Conservation (phyloP, 768 basidiomycete species). For the Jaapia argillacea region DNA sequence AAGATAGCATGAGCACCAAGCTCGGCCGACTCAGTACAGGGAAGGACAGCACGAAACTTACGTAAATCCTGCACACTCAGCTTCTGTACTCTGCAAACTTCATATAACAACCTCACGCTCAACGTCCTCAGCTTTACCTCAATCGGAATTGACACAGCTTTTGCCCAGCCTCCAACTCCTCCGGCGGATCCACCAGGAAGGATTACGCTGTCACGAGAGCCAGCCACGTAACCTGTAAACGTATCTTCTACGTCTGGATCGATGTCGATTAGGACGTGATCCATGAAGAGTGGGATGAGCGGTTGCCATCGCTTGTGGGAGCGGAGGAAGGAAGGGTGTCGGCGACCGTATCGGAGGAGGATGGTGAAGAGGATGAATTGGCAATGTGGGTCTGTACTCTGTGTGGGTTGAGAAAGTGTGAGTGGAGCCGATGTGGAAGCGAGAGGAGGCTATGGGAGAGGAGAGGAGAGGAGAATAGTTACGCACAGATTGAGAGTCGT, state of each 20-base stretch:
- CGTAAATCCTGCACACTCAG: constrained; percentile 70
- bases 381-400: constrained; percentile 82
- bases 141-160: constrained; percentile 48
- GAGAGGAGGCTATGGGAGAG: constrained; percentile 6
- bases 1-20: background rate
- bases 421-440: constrained; percentile 6
- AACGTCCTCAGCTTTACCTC: constrained; percentile 74
- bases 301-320: constrained; percentile 79
- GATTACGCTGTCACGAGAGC: no score
- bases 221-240: constrained; percentile 34
- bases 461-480: background rate
- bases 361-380: constrained; percentile 73
- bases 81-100: constrained; percentile 88
- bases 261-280: constrained; percentile 73
- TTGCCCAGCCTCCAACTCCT: constrained; percentile 21
- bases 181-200: constrained; percentile 8
- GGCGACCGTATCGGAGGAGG: constrained; percentile 67
- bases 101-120: constrained; percentile 72
- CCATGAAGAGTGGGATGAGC: constrained; percentile 75
- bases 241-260: constrained; percentile 64
- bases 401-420: constrained; percentile 2
- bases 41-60: constrained; percentile 38
- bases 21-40: background rate
- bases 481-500: constrained; percentile 59
- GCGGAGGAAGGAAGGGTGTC: constrained; percentile 59